Base-by-base conservation (phyloP, 1,139 yeast genomes). In the Eremothecium coryli region DNA sequence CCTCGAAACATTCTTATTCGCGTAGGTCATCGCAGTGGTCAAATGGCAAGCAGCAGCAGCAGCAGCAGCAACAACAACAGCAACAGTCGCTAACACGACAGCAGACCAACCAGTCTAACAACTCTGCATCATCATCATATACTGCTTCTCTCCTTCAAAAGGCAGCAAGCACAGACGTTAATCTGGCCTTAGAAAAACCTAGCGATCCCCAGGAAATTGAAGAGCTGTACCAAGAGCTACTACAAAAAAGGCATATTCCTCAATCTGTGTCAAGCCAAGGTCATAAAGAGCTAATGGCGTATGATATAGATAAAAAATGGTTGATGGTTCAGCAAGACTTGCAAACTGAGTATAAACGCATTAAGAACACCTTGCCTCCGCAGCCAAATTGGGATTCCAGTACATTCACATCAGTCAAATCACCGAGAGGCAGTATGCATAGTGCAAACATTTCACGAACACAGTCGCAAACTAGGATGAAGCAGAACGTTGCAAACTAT, bases 321-420 rank as follows among this genome's bases (percentile, higher is more conserved):
- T 76, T 82, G 77, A 68, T 90, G 47, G 81, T 90, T 29, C 76
- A 81, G 48, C 97, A 90, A 55, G 95, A 86, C 56, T 77, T 81
- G 22, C 66, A 82, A 37, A 73, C 88, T 5, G 96, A 84, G 48
- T 68, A 68, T 49, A 79, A 80, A 46, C 69, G 79, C 49, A 66
- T 70, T 16, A 35, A 35, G 20, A 15, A 16, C 18, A 25, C 16
- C 26, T 9, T 8, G 4, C 34, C 32, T 25, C 11, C 14, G 10
- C 9, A 12, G 3, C 17, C 32, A 8, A 13, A 12, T 8, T 11
- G 18, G 8, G 32, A 35, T 11, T 23, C 20, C 8, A 25, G 16
- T 5, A 23, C 26, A n/a, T n/a, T 28, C 7, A 11, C 34, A 11
- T 23, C 18, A 22, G 21, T 26, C n/a, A 35, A 30, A n/a, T 17